A percentile compares a stretch with the other conserved stretches of the same genome.
Evolutionary conservation across 1,284 basidiomycete species (phyloP).

Genomic region (Tilletiopsis washingtonensis): DNA sequence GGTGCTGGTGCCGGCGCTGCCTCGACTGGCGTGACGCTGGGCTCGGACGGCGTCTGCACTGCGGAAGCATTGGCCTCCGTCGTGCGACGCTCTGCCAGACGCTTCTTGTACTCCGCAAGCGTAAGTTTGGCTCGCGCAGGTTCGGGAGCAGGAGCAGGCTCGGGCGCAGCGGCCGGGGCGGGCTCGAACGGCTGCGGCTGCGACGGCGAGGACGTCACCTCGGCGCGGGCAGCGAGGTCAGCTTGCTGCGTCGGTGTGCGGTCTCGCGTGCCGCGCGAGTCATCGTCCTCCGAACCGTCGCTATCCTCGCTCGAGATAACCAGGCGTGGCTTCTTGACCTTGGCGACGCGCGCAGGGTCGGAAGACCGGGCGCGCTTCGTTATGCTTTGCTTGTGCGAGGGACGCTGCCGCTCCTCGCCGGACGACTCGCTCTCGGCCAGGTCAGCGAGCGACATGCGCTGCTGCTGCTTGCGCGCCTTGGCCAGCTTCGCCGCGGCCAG

Average conservation of each 20-base stretch:
- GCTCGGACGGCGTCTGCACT: too few species aligned
- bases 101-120: constrained; percentile 44
- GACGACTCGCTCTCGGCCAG: constrained; percentile 23
- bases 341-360: too few species aligned
- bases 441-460: constrained; percentile 18
- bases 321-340: constrained; percentile 9
- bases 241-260: background rate
- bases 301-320: constrained; percentile 5
- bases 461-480: background rate
- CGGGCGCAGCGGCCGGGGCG: background rate
- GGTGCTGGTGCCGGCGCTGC: too few species aligned
- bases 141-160: constrained; percentile 11
- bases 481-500: background rate
- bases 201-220: background rate
- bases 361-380: too few species aligned
- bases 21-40: too few species aligned
- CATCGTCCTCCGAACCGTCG: constrained; percentile 1
- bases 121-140: constrained; percentile 37
- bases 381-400: too few species aligned
- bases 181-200: background rate
- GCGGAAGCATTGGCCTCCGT: constrained; percentile 15
- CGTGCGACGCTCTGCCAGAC: constrained; percentile 35
- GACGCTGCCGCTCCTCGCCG: constrained; percentile 7
- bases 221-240: too few species aligned
- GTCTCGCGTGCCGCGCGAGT: background rate